Percentiles rank a stretch among this genome's conserved stretches.
These are phyloP conservation scores for Pouteria glomerata DNA, from an alignment of 148 eudicot genomes.

Conservation along the genomic window DNA sequence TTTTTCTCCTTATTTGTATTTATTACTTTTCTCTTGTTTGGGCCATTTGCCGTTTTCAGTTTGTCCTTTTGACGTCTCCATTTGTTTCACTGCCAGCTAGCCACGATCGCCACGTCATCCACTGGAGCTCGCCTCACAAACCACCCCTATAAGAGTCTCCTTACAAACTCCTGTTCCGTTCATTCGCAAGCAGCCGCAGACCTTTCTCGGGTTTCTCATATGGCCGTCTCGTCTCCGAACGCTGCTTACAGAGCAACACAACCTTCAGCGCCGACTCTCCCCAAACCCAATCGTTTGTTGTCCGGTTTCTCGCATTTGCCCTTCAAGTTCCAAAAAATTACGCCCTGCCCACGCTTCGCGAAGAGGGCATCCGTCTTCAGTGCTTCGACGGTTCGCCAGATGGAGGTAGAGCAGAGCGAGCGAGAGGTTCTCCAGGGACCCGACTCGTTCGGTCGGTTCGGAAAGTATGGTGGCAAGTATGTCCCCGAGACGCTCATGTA, in stretches of 20 bases:
- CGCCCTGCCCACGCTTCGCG: slow-evolving; percentile 8
- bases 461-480: slow-evolving; percentile 85
- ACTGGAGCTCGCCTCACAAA: no score
- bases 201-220: no score
- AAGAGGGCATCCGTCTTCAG: slow-evolving; percentile 31
- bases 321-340: slow-evolving; percentile 23
- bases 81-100: no score
- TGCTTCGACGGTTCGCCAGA: slow-evolving; percentile 13
- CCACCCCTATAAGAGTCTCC: no score
- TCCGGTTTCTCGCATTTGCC: slow-evolving; percentile 13
- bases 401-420: slow-evolving; percentile 7
- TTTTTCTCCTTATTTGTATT: no score
- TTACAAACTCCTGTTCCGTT: no score
- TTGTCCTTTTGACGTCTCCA: no score
- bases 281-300: slow-evolving; percentile 25
- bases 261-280: slow-evolving; percentile 14
- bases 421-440: slow-evolving; percentile 43
- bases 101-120: no score
- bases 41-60: no score
- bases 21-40: no score
- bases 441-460: slow-evolving; percentile 86
- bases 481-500: slow-evolving; percentile 95
- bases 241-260: slow-evolving; percentile 19
- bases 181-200: no score
- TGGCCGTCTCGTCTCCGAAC: slow-evolving; percentile 46